These are phyloP conservation scores for Aspergillus uvarum DNA, from an alignment of 2,329 filamentous ascomycete species.

Conservation along the genomic window DNA sequence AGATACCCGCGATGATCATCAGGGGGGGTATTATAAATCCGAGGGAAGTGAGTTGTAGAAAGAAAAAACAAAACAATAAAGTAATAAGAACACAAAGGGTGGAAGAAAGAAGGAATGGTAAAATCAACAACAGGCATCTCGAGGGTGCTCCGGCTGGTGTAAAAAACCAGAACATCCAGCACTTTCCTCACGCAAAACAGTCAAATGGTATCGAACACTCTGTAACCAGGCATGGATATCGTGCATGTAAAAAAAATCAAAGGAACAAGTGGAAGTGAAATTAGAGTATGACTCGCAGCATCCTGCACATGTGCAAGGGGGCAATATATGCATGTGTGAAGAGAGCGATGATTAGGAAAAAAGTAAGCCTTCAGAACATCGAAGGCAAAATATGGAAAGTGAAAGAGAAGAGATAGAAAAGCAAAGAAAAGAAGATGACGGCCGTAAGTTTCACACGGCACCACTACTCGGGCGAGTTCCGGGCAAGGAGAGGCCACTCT, in stretches of 20 bases:
- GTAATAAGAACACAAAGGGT: neutral
- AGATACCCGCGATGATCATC: neutral
- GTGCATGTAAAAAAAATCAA: constrained; percentile 1
- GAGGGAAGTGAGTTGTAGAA: neutral
- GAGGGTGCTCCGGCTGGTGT: neutral
- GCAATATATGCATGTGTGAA: neutral
- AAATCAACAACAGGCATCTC: neutral
- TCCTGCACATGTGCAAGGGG: neutral
- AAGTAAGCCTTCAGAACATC: neutral
- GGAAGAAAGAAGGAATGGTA: constrained; percentile 10
- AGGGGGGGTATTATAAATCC: neutral
- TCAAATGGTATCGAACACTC: neutral
- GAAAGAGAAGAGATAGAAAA: constrained; percentile 23
- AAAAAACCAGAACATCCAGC: neutral
- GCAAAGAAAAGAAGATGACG: constrained; percentile 9
- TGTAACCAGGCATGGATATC: neutral
- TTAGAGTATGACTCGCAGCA: neutral
- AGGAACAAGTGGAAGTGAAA: neutral
- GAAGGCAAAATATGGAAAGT: neutral
- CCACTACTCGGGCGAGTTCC: constrained; percentile 38
- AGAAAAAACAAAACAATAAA: neutral
- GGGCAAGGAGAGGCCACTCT: constrained; percentile 32
- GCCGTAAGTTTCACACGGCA: constrained; percentile 13
- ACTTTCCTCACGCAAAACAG: neutral
- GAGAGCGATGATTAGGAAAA: neutral